Evolutionary conservation across 176 grass and related monocot genomes (phyloP), one percentile per base, ranked within the genome.

Genomic region (Urochloa ruziziensis): DNA sequence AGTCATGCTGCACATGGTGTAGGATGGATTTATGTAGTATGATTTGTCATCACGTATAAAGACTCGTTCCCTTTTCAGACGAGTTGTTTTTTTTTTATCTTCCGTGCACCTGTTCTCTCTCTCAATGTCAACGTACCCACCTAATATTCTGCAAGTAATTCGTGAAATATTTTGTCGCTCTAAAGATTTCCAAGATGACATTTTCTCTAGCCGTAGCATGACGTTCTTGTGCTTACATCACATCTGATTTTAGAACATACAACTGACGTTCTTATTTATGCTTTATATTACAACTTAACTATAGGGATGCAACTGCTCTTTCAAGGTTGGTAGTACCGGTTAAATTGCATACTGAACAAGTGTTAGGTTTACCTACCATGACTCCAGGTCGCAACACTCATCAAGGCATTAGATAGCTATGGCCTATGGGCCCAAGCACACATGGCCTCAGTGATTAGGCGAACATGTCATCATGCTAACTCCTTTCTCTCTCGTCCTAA

Each of bases 301-400:
- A 67, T 58, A 73, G 47, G 7, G 15, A 80, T 62, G 32, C 9
- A 30, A 58, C 57, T 63, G 44, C 3, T 36, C 34, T 34, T 46
- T 24, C 36, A 54, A 65, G 64, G 58, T 86, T 89, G 53, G 77
- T 7, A 24, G 19, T 62, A 28, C 6, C 34, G 44, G 73, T 76
- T 56, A 86, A 46, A 67, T 77, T 63, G 73, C 48, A 47, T 46
- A 59, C 64, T 82, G 57, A 83, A 59, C 4, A 64, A 42, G 66
- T 18, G 88, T 83, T 86, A 83, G 79, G 83, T 77, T 86, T 83
- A 83, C 73, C 79, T 74, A 83, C 84, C 59, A 72, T 90, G 44
- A 66, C 23, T 77, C 76, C 47, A 40, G 66, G 69, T 77, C 77
- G 64, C 7, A 81, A 76, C 78, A 63, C 70, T 63, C 43, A 46